Evolutionary conservation across 139 green algal genomes (phyloP).

Genomic region (Chlamydomonas applanata): DNA sequence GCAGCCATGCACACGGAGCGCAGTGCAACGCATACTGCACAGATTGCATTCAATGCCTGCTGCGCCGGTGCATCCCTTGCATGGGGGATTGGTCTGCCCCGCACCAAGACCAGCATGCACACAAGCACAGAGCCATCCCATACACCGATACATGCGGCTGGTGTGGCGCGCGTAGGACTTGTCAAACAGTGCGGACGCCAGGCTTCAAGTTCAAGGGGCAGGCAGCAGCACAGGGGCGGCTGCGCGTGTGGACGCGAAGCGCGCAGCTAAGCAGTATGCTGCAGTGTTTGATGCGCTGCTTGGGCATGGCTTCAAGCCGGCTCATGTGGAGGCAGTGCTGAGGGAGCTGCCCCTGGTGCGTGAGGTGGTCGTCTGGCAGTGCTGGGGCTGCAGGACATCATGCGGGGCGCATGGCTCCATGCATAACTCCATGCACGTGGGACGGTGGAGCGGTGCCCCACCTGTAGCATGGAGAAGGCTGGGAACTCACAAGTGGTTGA

Average conservation of each 20-base stretch:
- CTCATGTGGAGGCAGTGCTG: conserved; percentile 31
- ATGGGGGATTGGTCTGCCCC: too few relatives aligned
- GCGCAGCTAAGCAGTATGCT: not conserved
- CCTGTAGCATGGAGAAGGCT: too few relatives aligned
- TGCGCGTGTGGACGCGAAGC: not conserved
- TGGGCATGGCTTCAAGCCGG: conserved; percentile 29
- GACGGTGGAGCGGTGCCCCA: too few relatives aligned
- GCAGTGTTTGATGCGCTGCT: conserved; percentile 34
- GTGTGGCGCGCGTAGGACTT: too few relatives aligned
- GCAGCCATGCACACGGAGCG: not conserved
- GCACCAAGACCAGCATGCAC: too few relatives aligned
- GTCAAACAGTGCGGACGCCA: not conserved
- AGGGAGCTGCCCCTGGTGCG: conserved; percentile 25
- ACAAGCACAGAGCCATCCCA: too few relatives aligned
- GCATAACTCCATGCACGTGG: too few relatives aligned
- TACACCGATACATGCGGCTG: too few relatives aligned
- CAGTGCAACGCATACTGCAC: too few relatives aligned
- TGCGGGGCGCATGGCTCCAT: not conserved
- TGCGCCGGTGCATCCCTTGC: too few relatives aligned
- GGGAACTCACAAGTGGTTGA: too few relatives aligned
- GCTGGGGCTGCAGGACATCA: not conserved
- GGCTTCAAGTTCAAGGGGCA: not conserved
- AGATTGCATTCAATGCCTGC: too few relatives aligned
- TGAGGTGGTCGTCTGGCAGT: not conserved
- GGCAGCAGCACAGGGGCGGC: not conserved